Evolutionary conservation across 1,284 basidiomycete species (phyloP), one percentile per base, ranked within the genome.

Genomic region (Ustilago vetiveriae): DNA sequence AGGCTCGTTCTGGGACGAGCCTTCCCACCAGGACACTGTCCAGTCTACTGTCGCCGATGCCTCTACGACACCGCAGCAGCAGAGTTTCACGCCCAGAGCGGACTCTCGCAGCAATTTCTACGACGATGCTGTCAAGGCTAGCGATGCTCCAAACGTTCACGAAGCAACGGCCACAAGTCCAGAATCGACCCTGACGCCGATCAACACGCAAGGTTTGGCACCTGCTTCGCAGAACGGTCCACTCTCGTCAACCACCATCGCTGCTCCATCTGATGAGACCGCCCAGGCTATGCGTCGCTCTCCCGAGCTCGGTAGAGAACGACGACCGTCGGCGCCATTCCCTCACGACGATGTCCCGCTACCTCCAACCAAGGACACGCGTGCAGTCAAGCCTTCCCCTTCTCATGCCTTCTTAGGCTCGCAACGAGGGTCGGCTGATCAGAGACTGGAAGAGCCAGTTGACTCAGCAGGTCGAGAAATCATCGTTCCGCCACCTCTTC

Each of bases 401-500:
- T 9, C 48, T 16, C 1, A 2, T 3, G 26, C 43, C 1, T 29
- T 38, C 6, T 39, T 45, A 21, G 36, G 16, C 47, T 46, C 51
- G 24, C 32, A 32, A 23, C 51, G 37, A 26, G 47, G 43, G 19
- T 37, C 22, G 24, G 46, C 24, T 38, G 36, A 51, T n/a, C 37
- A n/a, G 1, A n/a, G 23, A 7, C 26, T 24, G 9, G 22, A 33
- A 26, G 42, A 41, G 16, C 38, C 29, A 8, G 33, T 30, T 5
- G 42, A 27, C 19, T 41, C 50, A 9, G n/a, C 43, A 16, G 50
- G 55, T 4, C 56, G 55, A 6, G 66, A 72, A 46, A 56, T 66
- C 43, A 56, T 76, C 27, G 58, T 74, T 14, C 72, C 74, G 19
- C 72, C 74, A n/a, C 72, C 68, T 2, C 41, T 76, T 26, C 74